Evolutionary conservation across 441 rosid genomes (phyloP).

Genomic region (Erodium trifolium): DNA sequence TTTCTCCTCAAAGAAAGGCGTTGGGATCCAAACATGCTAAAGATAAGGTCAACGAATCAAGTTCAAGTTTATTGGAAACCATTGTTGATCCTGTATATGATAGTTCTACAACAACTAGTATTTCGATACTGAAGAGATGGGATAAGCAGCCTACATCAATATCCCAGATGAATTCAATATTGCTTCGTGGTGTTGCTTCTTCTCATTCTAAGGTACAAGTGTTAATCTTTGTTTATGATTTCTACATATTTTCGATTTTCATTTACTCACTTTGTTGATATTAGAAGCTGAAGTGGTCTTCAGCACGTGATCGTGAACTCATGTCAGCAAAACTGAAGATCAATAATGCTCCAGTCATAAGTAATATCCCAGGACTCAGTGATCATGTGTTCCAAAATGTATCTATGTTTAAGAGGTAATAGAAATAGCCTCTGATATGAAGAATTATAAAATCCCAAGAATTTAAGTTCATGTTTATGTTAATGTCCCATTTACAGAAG

Average conservation of each 20-base stretch:
- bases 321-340: conserved; percentile 47
- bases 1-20: conserved; percentile 20
- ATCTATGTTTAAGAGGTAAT: conserved; percentile 54
- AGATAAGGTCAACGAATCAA: conserved; percentile 14
- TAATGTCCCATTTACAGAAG: conserved; percentile 41
- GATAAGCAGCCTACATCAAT: conserved; percentile 28
- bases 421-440: background rate
- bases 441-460: no score
- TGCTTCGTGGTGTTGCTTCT: conserved; percentile 39
- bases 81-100: conserved; percentile 10
- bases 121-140: conserved; percentile 23
- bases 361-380: conserved; percentile 29
- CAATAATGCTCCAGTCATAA: conserved; percentile 38
- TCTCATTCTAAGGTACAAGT: conserved; percentile 42
- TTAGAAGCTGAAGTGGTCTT: conserved; percentile 47
- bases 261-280: conserved; percentile 22
- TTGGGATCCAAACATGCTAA: conserved; percentile 16
- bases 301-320: conserved; percentile 54
- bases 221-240: conserved; percentile 14
- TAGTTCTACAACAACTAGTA: conserved; percentile 17
- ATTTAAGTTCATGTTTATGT: background rate
- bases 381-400: conserved; percentile 52
- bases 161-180: conserved; percentile 51
- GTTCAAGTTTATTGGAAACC: conserved; percentile 9
- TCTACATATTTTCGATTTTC: conserved; percentile 2